Evolutionary conservation across 371 early-diverging fungal species (phyloP).

Genomic region (Mucor piriformis): DNA sequence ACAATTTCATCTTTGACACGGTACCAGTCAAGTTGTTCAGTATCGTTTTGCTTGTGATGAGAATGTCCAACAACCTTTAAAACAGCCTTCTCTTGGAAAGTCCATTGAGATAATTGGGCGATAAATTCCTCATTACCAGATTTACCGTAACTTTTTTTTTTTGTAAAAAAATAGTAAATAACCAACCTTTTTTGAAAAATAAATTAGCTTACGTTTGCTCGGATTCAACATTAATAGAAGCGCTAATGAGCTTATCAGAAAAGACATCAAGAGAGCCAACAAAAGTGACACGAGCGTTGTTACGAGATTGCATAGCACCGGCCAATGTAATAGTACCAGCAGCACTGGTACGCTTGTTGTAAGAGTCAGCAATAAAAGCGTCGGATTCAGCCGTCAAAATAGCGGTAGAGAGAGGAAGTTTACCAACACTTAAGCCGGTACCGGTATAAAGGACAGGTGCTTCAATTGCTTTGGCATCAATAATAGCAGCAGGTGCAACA

Average conservation of each 20-base stretch:
- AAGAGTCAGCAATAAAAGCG: conserved; percentile 58
- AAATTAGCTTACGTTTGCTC: conserved; percentile 22
- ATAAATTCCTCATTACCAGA: conserved; percentile 79
- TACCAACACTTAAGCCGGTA: conserved; percentile 67
- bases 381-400: conserved; percentile 68
- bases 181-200: background rate
- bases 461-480: conserved; percentile 30
- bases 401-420: conserved; percentile 62
- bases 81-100: conserved; percentile 91
- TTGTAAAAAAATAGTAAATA: background rate
- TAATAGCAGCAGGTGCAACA: conserved; percentile 33
- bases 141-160: conserved; percentile 32
- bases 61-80: conserved; percentile 62
- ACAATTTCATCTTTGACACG: conserved; percentile 91
- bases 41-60: conserved; percentile 76
- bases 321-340: conserved; percentile 64
- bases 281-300: conserved; percentile 88
- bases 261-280: conserved; percentile 83
- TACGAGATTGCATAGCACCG: conserved; percentile 83
- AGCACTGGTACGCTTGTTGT: conserved; percentile 17
- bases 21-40: conserved; percentile 72
- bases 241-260: conserved; percentile 55
- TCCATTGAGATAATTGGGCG: conserved; percentile 82
- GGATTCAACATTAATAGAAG: conserved; percentile 30
- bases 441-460: conserved; percentile 77